Evolutionary conservation across 441 rosid species (phyloP), one percentile per base, ranked within the genome.

Genomic region (Adansonia rubrostipa): DNA sequence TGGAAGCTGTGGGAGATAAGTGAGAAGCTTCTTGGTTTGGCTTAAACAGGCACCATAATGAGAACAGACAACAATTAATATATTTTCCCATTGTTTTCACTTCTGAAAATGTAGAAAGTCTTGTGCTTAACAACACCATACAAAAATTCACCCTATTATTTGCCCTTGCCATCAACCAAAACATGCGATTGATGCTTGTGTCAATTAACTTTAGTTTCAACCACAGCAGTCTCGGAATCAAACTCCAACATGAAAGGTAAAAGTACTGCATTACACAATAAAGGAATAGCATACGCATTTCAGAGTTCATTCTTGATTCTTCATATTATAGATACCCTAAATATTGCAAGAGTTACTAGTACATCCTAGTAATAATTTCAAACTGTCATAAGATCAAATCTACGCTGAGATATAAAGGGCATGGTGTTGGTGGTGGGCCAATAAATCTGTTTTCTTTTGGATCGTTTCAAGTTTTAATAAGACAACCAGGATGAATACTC

Each of bases 121-220:
- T 24, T 24, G 28, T 24, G 28, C 28, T 24, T 24, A 24, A 24
- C 28, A 24, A 24, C 28, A 24, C 28, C 28, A 24, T 24, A 24
- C 28, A 24, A 24, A 24, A 24, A 24, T 24, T 24, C 11, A 24
- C 15, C 42, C 64, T 20, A 10, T 60, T 22, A 1, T 22, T 6
- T 22, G 14, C 11, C 36, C 3, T 60, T 60, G 22, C 6, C 70
- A 2, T 65, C 50, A 36, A 15, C 22, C 70, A 36, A 33, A 33
- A 65, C 11, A 22, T n/a, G 11, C 7, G 70, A 65, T 65, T 15
- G 70, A 65, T 40, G 47, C 69, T 33, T 63, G 15, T 64, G 44
- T 64, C 19, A 64, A 24, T 15, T 5, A 64, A 64, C 69, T 64
- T 40, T 44, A 64, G 20, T 8, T 64, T 63, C 67, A 33, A 63